Evolutionary conservation across 441 rosid genomes (phyloP), one percentile per base, ranked within the genome.

Genomic region (Gossypium schwendimanii): DNA sequence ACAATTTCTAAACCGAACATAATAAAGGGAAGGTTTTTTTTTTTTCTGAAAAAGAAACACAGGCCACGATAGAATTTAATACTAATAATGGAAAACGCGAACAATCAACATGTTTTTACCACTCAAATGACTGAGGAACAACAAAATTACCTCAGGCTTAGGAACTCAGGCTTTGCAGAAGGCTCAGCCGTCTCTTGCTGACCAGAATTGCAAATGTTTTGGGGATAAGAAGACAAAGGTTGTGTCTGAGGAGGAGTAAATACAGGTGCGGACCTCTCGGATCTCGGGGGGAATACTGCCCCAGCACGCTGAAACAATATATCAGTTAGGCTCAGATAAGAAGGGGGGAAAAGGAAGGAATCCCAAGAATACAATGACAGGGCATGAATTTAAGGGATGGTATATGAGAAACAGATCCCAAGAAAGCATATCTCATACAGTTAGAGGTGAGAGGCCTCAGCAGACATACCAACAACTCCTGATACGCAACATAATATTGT

Each of bases 161-260:
- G 98, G 75, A 90, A 88, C 70, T 95, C 98, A 26, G 98, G 75
- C 75, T 93, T 97, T 17, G 82, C 86, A 71, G 97, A 90, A 81
- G 98, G 59, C 75, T 89, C 97, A 12, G 91, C 77, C 9, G 75
- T 77, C 67, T 87, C 97, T 68, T 73, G 86, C 73, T 68, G 83
- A 73, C 88, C 95, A 77, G 79, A 73, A 70, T 81, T 89, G 63
- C 84, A 91, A 75, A 90, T 68, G 83, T 90, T 93, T 84, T 70
- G 90, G 59, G 97, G 96, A 84, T 84, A 89, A 39, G 95, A 87
- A 17, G 97, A 21, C 82, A 93, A 77, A 58, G 98, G 97, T 72
- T 91, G 97, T 62, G 99, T 86, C 82, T 93, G 98, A 50, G 92
- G 97, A 75, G 97, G 97, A 49, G 99, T 96, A 72, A 95, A 89